These are phyloP conservation scores for Scutellaria baicalensis DNA, from an alignment of 257 asterid genomes.

Conservation along the genomic window DNA sequence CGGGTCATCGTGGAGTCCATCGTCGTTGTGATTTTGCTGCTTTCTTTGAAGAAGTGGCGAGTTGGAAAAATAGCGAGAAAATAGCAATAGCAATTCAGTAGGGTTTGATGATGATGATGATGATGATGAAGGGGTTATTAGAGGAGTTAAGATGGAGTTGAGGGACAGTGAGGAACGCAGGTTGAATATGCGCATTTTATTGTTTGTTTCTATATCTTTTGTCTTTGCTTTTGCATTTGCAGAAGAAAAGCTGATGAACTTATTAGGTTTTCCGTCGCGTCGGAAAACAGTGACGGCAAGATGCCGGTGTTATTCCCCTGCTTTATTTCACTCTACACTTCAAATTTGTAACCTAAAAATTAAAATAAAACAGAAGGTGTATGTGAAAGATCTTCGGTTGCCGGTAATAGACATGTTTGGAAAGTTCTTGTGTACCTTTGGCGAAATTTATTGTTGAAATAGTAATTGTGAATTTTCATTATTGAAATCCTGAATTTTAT, in stretches of 20 bases:
- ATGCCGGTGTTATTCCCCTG: not conserved
- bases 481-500: no score
- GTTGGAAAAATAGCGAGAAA: slow-evolving; percentile 25
- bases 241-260: not conserved
- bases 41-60: slow-evolving; percentile 22
- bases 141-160: slow-evolving; percentile 9
- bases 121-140: slow-evolving; percentile 11
- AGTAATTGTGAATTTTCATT: no score
- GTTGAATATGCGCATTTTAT: slow-evolving; percentile 19
- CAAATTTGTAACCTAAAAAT: no score
- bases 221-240: not conserved
- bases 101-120: slow-evolving; percentile 6
- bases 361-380: no score
- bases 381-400: no score
- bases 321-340: not conserved
- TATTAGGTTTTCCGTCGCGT: not conserved
- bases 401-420: no score
- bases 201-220: not conserved
- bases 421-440: no score
- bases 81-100: not conserved
- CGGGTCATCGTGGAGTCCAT: slow-evolving; percentile 41
- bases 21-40: slow-evolving; percentile 19
- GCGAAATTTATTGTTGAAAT: no score
- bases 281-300: not conserved
- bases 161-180: slow-evolving; percentile 13